A percentile compares a stretch with the other conserved stretches of the same genome.
phyloP scores from a whole-genome alignment of 495 filamentous ascomycete species.

The Neurospora sp. region DNA sequence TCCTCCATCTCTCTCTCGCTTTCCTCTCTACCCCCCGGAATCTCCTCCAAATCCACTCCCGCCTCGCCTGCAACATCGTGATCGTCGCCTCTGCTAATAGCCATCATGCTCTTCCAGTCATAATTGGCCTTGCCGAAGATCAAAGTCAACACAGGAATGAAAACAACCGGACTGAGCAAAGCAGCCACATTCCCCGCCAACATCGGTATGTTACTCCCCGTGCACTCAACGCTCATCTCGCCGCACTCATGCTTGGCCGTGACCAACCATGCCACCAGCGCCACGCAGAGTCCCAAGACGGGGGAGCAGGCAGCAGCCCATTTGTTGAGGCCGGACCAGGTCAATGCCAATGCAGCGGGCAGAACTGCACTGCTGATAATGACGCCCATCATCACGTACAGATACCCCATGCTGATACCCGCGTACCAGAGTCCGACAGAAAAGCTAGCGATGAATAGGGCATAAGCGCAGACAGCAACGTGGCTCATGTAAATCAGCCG shows the following conservation, averaged over 20 bases:
- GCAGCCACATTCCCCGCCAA: slow-evolving; percentile 73
- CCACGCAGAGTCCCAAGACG: slow-evolving; percentile 62
- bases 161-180: slow-evolving; percentile 67
- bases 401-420: slow-evolving; percentile 45
- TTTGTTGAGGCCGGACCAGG: slow-evolving; percentile 79
- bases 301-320: slow-evolving; percentile 68
- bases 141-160: slow-evolving; percentile 71
- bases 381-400: slow-evolving; percentile 87
- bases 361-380: slow-evolving; percentile 82
- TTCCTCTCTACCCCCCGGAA: slow-evolving; percentile 44
- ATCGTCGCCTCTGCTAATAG: slow-evolving; percentile 78
- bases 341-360: slow-evolving; percentile 67
- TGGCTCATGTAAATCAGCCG: slow-evolving; percentile 83
- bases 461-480: slow-evolving; percentile 61
- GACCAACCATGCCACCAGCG: slow-evolving; percentile 83
- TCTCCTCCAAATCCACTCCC: slow-evolving; percentile 60
- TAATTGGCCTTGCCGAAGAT: slow-evolving; percentile 71
- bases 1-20: slow-evolving; percentile 34
- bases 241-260: slow-evolving; percentile 74
- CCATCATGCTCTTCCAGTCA: slow-evolving; percentile 80
- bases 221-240: slow-evolving; percentile 59
- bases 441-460: slow-evolving; percentile 76
- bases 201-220: slow-evolving; percentile 81
- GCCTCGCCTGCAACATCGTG: slow-evolving; percentile 59
- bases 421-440: slow-evolving; percentile 68